Base-by-base conservation (phyloP, 116 monocot species). In the Trichopus zeylanicus region DNA sequence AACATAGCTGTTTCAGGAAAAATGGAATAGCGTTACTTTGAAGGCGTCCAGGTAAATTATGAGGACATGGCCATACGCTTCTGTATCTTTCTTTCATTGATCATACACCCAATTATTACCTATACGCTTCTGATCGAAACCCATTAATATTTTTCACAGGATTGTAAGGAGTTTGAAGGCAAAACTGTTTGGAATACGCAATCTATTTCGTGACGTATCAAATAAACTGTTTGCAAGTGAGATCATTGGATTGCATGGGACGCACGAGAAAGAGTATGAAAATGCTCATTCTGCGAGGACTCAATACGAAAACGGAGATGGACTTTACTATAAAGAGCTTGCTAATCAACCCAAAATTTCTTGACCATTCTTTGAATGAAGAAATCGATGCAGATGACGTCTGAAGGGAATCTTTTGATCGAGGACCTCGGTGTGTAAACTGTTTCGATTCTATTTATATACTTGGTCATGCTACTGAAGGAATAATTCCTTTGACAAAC, bases 1-100 rank as follows among this genome's bases (percentile, higher is more conserved):
- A 85, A 93, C 73, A 89, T 93, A 68, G 93, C 89, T 60, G 89
- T 93, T 70, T 88, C 93, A 6, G 93, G 93, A 26, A 93, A 93
- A 72, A 78, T 83, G 65, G 89, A 93, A 70, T 85, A 73, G 46
- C 88, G 93, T 37, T 93, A 93, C 54, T 93, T 93, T 66, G 82
- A 93, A 73, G 93, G 93, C 62, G 89, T 93, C 23, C 93, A 93
- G 81, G 89, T 93, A 71, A 20, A n/a, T n/a, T 49, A 0, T 20
- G 21, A 22, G 19, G 15, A 20, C 4, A 22, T 49, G 20, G 19
- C 32, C 28, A 20, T 59, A 9, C 23, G 21, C 0, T 32, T 51
- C 19, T 51, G 33, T 51, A 23, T 59, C 12, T 48, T 42, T 16
- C 3, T 0, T n/a, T 42, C 42, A 42, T n/a, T 16, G n/a, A 15